Evolutionary conservation across 2,329 filamentous ascomycete genomes (phyloP), one percentile per base, ranked within the genome.

Genomic region (Aspergillus sclerotialis): DNA sequence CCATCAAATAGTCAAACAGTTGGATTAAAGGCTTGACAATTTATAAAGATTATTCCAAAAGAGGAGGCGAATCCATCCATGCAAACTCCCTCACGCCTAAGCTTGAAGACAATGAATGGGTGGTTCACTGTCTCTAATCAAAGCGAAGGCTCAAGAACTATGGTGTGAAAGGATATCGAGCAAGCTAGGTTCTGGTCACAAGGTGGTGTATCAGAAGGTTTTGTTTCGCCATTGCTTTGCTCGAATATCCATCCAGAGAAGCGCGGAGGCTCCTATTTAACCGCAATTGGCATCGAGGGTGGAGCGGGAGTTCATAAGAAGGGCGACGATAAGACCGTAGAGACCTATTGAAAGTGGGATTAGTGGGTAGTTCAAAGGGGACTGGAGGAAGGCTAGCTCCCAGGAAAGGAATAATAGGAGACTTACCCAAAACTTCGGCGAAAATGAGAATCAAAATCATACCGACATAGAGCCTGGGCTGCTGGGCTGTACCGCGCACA

Each of bases 381-480:
- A 8, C 10, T 23, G 25, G n/a, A 23, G 19, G 10, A 23, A 10
- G 19, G 19, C 19, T 23, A 23, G 10, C 6, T 23, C 7, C 7
- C 32, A 61, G 42, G 63, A 59, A 35, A 18, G 34, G 47, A 47
- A 33, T 33, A 15, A 27, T 27, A 30, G n/a, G 29, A n/a, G 17
- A 72, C 82, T 44, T 74, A 92, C 88, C 89, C 82, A 95, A 71
- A 52, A 95, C 89, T 90, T 95, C 89, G 52, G 89, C 89, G 76
- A 94, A 95, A 90, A 95, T 95, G 70, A 95, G 86, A 73, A 95
- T 95, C 64, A 95, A 68, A 69, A 95, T 94, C 88, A 95, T 95
- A 69, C 89, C 89, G 61, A 94, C 88, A 69, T 93, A 94, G 50
- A 94, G 76, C 47, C 68, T 59, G 32, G 67, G 68, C 56, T 72